Conservation (phyloP, 2,329 filamentous ascomycete genomes). For the Ustulina deusta region DNA sequence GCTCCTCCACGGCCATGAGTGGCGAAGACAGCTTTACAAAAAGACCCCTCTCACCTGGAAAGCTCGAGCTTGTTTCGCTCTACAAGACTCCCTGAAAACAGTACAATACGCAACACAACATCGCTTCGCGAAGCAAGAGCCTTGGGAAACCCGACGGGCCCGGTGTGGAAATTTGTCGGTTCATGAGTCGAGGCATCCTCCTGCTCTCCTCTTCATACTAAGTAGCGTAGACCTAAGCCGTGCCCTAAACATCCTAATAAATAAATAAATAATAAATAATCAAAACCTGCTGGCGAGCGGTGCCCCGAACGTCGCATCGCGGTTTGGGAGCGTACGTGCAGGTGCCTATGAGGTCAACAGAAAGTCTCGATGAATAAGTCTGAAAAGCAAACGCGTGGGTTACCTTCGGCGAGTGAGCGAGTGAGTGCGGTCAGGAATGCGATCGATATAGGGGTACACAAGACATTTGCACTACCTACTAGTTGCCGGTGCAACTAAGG, state of each 20-base stretch:
- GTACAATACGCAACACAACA: background rate
- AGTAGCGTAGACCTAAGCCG: background rate
- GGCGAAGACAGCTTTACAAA: too few relatives aligned
- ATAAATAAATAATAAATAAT: too few relatives aligned
- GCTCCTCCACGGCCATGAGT: background rate
- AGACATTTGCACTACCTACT: background rate
- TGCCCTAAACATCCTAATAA: too few relatives aligned
- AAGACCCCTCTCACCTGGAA: background rate
- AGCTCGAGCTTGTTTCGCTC: background rate
- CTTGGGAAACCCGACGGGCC: background rate
- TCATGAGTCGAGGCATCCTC: background rate
- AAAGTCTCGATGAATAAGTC: background rate
- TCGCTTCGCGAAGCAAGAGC: background rate
- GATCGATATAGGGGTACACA: background rate
- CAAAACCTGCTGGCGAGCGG: too few relatives aligned
- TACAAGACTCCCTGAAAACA: background rate
- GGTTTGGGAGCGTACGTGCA: background rate
- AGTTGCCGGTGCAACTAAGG: background rate
- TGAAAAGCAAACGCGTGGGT: background rate
- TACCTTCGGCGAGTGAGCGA: background rate
- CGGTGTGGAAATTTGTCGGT: too few relatives aligned
- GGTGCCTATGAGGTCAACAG: background rate
- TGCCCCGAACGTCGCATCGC: background rate
- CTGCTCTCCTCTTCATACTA: background rate
- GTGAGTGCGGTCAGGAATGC: too few relatives aligned